Percentiles rank a stretch among this genome's conserved stretches.
Evolutionary conservation across 441 rosid species (phyloP).

Genomic region (Adansonia grandidieri): DNA sequence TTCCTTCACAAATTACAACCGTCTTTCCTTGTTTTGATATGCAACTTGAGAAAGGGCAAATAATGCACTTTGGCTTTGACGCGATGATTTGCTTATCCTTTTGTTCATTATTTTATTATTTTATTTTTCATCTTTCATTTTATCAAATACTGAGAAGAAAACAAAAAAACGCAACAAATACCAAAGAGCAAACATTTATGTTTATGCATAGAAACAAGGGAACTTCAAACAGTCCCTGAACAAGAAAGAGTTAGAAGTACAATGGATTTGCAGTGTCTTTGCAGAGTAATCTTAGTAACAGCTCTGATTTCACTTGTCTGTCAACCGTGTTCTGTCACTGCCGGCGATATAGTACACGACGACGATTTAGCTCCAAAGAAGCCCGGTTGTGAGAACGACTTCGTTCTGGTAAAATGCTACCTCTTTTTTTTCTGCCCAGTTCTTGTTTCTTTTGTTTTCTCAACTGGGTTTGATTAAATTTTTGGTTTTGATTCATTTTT

Average conservation of each 20-base stretch:
- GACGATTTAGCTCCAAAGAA: slow-evolving; percentile 91
- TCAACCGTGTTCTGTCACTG: slow-evolving; percentile 51
- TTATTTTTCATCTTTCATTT: background rate
- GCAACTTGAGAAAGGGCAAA: slow-evolving; percentile 11
- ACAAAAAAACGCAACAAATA: slow-evolving; percentile 13
- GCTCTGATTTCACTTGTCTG: slow-evolving; percentile 54
- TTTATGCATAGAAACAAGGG: slow-evolving; percentile 41
- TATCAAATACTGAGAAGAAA: background rate
- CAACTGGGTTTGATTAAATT: slow-evolving; percentile 32
- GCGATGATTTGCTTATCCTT: background rate
- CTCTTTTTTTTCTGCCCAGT: slow-evolving; percentile 30
- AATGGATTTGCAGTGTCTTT: slow-evolving; percentile 63
- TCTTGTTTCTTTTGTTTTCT: slow-evolving; percentile 33
- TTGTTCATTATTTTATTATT: background rate
- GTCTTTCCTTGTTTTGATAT: background rate
- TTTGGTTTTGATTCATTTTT: slow-evolving; percentile 25
- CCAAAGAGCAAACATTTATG: slow-evolving; percentile 24
- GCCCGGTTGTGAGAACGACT: slow-evolving; percentile 97
- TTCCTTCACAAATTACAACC: slow-evolving; percentile 3
- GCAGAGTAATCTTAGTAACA: slow-evolving; percentile 36
- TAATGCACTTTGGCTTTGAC: slow-evolving; percentile 13
- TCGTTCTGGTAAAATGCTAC: slow-evolving; percentile 72
- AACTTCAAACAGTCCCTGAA: slow-evolving; percentile 21
- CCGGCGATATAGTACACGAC: slow-evolving; percentile 92
- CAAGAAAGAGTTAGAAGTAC: slow-evolving; percentile 22